These are phyloP conservation scores for Cenchrus americanus DNA, from an alignment of 176 grass and related monocot genomes.

Conservation along the genomic window DNA sequence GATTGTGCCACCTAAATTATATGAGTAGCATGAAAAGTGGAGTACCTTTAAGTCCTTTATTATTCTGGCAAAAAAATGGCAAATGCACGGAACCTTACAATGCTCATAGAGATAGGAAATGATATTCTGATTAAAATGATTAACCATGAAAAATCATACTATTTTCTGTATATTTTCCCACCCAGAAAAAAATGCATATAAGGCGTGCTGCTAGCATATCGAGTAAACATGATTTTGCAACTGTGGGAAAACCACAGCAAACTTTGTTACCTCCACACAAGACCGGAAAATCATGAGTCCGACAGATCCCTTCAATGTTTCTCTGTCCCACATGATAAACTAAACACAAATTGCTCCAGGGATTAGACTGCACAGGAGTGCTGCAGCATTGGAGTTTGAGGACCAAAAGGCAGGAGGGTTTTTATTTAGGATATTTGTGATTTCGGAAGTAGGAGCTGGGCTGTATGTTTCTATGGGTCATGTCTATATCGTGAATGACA, in stretches of 20 bases:
- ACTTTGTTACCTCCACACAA: not conserved
- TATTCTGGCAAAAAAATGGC: not conserved
- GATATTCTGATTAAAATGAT: constrained; percentile 14
- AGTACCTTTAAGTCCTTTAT: constrained; percentile 16
- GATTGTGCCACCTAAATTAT: constrained; percentile 94
- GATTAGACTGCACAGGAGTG: constrained; percentile 32
- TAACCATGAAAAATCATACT: not conserved
- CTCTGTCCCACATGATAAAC: not conserved
- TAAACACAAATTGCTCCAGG: constrained; percentile 24
- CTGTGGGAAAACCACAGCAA: not conserved
- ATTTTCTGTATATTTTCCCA: not conserved
- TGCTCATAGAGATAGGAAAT: not conserved
- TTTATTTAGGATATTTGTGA: not conserved
- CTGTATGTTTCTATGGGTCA: constrained; percentile 9
- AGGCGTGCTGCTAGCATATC: not conserved
- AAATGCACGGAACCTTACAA: too few species aligned
- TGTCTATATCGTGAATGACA: not conserved
- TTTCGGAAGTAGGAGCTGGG: not conserved
- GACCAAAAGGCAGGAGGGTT: constrained; percentile 13
- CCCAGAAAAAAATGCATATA: not conserved
- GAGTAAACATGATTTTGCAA: not conserved
- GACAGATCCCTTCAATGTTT: not conserved
- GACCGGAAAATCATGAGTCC: constrained; percentile 10
- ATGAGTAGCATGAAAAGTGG: constrained; percentile 36
- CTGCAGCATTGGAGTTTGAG: constrained; percentile 5